phyloP scores from a whole-genome alignment of 2,329 filamentous ascomycete species.

The Cytospora piceae region DNA sequence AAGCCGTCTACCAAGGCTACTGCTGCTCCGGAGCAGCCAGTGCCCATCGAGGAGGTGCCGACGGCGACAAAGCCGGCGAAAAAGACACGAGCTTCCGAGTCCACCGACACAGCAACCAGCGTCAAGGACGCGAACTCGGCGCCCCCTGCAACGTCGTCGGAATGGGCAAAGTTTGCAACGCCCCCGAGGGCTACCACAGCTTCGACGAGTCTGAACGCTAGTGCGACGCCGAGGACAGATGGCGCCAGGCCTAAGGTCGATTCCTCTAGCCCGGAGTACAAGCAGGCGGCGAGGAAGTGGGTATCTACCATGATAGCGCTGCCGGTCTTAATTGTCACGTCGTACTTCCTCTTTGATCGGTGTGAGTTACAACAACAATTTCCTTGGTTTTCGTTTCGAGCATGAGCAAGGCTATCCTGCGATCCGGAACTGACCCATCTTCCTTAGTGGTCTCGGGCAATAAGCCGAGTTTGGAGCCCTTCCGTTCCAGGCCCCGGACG shows the following conservation, averaged over 20 bases:
- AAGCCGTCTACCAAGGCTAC: conserved; percentile 16
- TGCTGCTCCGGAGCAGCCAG: not conserved
- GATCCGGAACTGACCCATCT: not conserved
- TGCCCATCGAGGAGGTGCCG: not conserved
- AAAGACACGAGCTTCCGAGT: conserved; percentile 6
- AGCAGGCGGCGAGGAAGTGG: conserved; percentile 50
- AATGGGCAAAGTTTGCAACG: not conserved
- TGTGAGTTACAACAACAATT: conserved; percentile 41
- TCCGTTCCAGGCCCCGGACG: not conserved
- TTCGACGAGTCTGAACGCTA: not conserved
- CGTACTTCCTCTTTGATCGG: conserved; percentile 57
- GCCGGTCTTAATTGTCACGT: conserved; percentile 59
- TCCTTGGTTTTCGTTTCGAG: not conserved
- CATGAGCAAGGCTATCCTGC: no score
- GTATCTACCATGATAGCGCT: conserved; percentile 53
- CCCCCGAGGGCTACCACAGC: not conserved
- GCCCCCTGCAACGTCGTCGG: not conserved
- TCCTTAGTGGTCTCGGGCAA: conserved; percentile 16
- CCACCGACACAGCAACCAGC: not conserved
- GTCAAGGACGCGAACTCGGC: not conserved
- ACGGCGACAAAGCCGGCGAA: conserved; percentile 10
- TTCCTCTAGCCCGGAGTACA: conserved; percentile 46
- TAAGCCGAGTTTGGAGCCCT: conserved; percentile 17
- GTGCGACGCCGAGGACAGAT: not conserved
- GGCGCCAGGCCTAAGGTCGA: conserved; percentile 32